Evolutionary conservation across 768 basidiomycete genomes (phyloP), one percentile per base, ranked within the genome.

Genomic region (Tylopilus sp.): DNA sequence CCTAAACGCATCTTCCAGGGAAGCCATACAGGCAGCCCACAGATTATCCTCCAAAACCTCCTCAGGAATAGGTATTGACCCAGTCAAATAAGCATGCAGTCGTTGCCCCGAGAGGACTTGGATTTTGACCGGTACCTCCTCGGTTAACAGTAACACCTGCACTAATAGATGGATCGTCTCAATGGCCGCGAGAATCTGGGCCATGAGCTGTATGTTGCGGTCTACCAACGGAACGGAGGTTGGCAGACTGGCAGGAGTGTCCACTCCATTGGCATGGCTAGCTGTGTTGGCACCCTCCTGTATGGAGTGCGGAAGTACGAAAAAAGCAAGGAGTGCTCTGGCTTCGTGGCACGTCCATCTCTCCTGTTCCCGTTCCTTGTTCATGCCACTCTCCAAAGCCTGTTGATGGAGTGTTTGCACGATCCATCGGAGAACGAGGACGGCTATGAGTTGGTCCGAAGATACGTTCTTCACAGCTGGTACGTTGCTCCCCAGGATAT

Each of bases 261-360:
- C 51, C 48, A 6, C 36, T 6, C 7, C n/a, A 9, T 7, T 48
- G 53, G 50, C 21, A 8, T 50, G 57, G 59, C 48, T 12, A 10
- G 54, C 63, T 65, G 62, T 65, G 20, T 42, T 23, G 17, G 5
- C 33, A 11, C 18, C 2, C 11, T 2, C 25, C 3, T 17, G 7
- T 3, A 1, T 30, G 50, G 52, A 55, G 54, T 50, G 53, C 20
- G 48, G 43, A 20, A 33, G 39, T 42, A 49, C 35, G 64, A 82
- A 81, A 28, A 81, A 72, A 0, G 78, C 71, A 39, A 91, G 73
- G 60, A 88, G 75, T 25, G 79, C 80, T 3, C 61, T 71, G 4
- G 79, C 84, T 63, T 92, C 89, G 6, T 66, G 69, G 53, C 67
- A 73, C 0, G 82, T 85, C 89, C 89, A 92, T 22, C 79, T 73